phyloP scores from a whole-genome alignment of 495 filamentous ascomycete species.

The Penicillium riverlandense region DNA sequence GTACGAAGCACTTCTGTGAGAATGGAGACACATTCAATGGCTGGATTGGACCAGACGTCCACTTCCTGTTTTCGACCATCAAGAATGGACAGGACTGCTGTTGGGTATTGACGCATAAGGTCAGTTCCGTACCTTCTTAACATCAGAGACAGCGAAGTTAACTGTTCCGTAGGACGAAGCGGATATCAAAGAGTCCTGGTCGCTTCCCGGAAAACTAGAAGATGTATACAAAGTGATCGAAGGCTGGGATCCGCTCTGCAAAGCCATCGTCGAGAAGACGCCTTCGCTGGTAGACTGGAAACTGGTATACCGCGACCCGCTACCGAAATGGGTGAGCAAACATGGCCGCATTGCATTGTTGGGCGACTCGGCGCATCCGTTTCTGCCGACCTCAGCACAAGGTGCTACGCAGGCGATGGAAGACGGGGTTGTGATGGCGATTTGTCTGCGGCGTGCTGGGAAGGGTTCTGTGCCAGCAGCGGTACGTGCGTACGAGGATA shows the following conservation, averaged over 20 bases:
- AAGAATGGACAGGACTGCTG: slow-evolving; percentile 53
- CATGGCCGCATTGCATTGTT: slow-evolving; percentile 53
- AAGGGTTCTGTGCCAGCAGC: slow-evolving; percentile 38
- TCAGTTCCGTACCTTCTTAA: not conserved
- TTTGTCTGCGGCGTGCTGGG: slow-evolving; percentile 48
- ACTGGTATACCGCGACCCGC: slow-evolving; percentile 61
- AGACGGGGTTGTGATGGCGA: slow-evolving; percentile 60
- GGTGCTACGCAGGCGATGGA: slow-evolving; percentile 69
- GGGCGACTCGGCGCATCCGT: slow-evolving; percentile 68
- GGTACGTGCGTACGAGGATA: slow-evolving; percentile 41
- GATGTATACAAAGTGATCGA: slow-evolving; percentile 47
- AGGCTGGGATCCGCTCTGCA: slow-evolving; percentile 60
- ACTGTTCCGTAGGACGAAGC: slow-evolving; percentile 43
- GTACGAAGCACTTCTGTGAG: slow-evolving; percentile 50
- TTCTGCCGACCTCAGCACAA: slow-evolving; percentile 64
- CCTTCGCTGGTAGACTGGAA: slow-evolving; percentile 64
- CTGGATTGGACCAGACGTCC: slow-evolving; percentile 19
- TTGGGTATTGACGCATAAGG: slow-evolving; percentile 63
- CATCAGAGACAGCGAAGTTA: not conserved
- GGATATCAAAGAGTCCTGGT: slow-evolving; percentile 35
- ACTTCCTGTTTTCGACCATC: slow-evolving; percentile 13
- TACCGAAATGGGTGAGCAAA: slow-evolving; percentile 57
- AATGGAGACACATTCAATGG: slow-evolving; percentile 59
- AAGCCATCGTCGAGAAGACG: slow-evolving; percentile 51
- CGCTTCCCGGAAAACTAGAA: slow-evolving; percentile 44